phyloP scores from a whole-genome alignment of 1,284 basidiomycete genomes.

The Austroboletus rostrupii region DNA sequence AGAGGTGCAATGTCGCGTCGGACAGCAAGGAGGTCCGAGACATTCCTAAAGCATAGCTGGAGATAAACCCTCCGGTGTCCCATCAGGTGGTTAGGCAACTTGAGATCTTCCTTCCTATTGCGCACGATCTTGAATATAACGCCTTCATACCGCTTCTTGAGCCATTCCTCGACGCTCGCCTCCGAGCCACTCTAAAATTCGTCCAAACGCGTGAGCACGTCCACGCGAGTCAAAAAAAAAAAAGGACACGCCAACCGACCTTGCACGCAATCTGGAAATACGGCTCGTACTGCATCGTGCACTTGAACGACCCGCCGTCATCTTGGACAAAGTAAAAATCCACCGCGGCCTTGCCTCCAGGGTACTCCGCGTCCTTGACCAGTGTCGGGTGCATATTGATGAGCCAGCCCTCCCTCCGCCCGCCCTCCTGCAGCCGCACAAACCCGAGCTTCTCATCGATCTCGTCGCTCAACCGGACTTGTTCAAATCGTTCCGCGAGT shows the following conservation, averaged over 20 bases:
- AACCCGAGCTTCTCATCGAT: constrained; percentile 95
- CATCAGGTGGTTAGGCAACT: constrained; percentile 94
- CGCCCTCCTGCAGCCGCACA: constrained; percentile 70
- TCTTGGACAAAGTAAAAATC: constrained; percentile 99
- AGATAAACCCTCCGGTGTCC: constrained; percentile 87
- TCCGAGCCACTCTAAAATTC: constrained; percentile 74
- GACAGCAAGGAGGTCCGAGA: constrained; percentile 86
- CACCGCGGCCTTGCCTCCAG: constrained; percentile 83
- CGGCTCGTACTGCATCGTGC: constrained; percentile 88
- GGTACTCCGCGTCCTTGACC: constrained; percentile 78
- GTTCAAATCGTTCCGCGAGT: constrained; percentile 80
- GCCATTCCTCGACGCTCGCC: constrained; percentile 92
- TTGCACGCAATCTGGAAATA: constrained; percentile 94
- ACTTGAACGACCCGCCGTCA: constrained; percentile 95
- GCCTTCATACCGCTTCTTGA: constrained; percentile 91
- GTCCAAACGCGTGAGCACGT: background rate
- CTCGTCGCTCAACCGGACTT: constrained; percentile 72
- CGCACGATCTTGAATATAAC: constrained; percentile 75
- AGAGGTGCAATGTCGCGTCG: constrained; percentile 88
- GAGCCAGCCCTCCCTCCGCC: constrained; percentile 83
- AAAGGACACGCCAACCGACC: constrained; percentile 43
- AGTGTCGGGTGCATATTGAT: constrained; percentile 99
- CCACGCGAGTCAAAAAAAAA: background rate
- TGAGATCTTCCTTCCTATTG: constrained; percentile 90
- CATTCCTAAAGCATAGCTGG: constrained; percentile 89